Percentiles rank a stretch among this genome's conserved stretches.
Conservation (phyloP, 2,329 filamentous ascomycete species). For the Colletotrichum eremochloae region DNA sequence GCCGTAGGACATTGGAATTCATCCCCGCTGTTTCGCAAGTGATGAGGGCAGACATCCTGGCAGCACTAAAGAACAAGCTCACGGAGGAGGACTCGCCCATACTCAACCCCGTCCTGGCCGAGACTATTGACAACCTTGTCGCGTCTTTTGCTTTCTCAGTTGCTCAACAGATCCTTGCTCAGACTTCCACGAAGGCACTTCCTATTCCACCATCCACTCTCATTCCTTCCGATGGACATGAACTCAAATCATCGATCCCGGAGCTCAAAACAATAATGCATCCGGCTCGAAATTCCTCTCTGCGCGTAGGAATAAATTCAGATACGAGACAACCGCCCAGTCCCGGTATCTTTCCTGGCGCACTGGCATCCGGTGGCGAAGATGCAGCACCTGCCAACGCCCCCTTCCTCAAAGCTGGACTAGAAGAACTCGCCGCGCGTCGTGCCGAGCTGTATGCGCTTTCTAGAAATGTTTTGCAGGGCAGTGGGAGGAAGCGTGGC, state of each 20-base stretch:
- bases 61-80: conserved; percentile 60
- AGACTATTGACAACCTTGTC: conserved; percentile 79
- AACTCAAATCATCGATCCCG: conserved; percentile 73
- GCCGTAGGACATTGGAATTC: conserved; percentile 84
- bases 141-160: conserved; percentile 84
- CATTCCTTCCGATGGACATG: conserved; percentile 60
- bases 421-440: conserved; percentile 85
- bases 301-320: conserved; percentile 57
- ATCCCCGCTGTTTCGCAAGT: conserved; percentile 84
- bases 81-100: conserved; percentile 49
- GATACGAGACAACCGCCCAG: conserved; percentile 58
- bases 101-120: conserved; percentile 56
- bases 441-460: conserved; percentile 86
- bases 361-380: conserved; percentile 54
- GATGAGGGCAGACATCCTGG: conserved; percentile 81
- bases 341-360: conserved; percentile 66
- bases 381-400: conserved; percentile 54
- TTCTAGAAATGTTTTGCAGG: conserved; percentile 83
- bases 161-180: conserved; percentile 80
- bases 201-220: conserved; percentile 74
- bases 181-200: conserved; percentile 77
- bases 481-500: conserved; percentile 76
- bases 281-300: conserved; percentile 74
- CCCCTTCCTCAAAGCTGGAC: conserved; percentile 71
- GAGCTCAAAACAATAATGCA: conserved; percentile 80